A percentile compares a stretch with the other conserved stretches of the same genome.
Conservation (phyloP, 352 stramenopile species). For the Globisporangium mamillatum region DNA sequence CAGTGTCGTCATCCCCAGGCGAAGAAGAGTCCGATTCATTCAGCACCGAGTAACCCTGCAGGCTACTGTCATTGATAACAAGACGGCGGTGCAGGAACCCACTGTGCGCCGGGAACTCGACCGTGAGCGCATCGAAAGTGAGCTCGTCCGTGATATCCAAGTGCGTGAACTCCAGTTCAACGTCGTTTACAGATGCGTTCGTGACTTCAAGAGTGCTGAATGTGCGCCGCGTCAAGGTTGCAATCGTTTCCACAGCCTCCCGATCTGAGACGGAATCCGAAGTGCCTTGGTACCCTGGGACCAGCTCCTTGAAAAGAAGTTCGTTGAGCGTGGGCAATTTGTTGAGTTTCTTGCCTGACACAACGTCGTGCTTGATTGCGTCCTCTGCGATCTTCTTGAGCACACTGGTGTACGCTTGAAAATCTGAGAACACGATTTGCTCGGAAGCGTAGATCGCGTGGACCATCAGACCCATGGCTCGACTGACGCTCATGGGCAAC, state of each 20-base stretch:
- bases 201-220: not conserved
- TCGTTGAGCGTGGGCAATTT: not conserved
- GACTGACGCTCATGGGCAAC: constrained; percentile 1
- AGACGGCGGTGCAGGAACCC: constrained; percentile 4
- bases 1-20: not conserved
- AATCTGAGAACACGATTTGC: constrained; percentile 1
- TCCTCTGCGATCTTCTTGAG: not conserved
- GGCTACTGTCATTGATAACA: not conserved
- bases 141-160: not conserved
- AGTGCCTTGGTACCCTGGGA: not conserved
- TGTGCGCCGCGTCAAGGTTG: not conserved
- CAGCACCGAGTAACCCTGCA: not conserved
- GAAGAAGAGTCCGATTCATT: not conserved
- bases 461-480: not conserved
- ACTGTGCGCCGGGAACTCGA: constrained; percentile 6
- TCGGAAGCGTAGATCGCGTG: constrained; percentile 1
- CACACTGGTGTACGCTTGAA: not conserved
- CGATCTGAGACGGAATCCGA: not conserved
- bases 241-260: not conserved
- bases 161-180: constrained; percentile 9
- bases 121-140: constrained; percentile 9
- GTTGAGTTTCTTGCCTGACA: not conserved
- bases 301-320: constrained; percentile 1
- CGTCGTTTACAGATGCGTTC: not conserved
- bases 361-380: not conserved